These are phyloP conservation scores for Tolypocladium amazonense DNA, from an alignment of 2,329 filamentous ascomycete species.

Conservation along the genomic window DNA sequence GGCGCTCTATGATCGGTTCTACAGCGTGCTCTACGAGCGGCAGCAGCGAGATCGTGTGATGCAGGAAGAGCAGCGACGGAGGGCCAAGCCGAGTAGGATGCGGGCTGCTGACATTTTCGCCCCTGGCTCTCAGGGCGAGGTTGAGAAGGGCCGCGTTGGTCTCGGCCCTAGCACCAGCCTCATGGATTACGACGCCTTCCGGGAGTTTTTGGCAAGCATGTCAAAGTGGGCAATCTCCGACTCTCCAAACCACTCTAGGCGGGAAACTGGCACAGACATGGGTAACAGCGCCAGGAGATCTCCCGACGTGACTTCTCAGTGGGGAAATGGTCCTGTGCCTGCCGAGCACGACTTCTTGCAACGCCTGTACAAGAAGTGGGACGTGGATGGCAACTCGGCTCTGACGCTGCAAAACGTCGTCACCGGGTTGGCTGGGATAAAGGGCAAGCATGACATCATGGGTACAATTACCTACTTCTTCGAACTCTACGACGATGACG, in stretches of 20 bases:
- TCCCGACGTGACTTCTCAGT: conserved; percentile 35
- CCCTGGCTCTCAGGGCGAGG: conserved; percentile 32
- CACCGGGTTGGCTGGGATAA: conserved; percentile 79
- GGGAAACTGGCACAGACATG: conserved; percentile 35
- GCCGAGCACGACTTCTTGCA: conserved; percentile 93
- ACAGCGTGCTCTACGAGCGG: conserved; percentile 80
- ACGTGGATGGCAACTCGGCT: conserved; percentile 63
- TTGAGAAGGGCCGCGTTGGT: conserved; percentile 79
- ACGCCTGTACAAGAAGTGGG: conserved; percentile 81
- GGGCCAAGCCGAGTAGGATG: conserved; percentile 46
- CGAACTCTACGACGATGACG: conserved; percentile 88
- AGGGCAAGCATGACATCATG: conserved; percentile 94
- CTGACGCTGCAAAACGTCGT: conserved; percentile 88
- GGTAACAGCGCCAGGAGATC: conserved; percentile 43
- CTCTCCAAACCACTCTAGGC: conserved; percentile 52
- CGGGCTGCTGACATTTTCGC: conserved; percentile 26
- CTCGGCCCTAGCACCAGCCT: conserved; percentile 80
- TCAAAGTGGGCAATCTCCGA: conserved; percentile 91
- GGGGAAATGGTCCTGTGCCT: conserved; percentile 52
- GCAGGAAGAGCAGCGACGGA: conserved; percentile 62
- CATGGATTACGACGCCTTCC: conserved; percentile 96
- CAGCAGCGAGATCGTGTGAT: conserved; percentile 73
- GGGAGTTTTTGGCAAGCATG: conserved; percentile 84
- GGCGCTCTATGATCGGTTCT: conserved; percentile 89
- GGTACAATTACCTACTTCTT: conserved; percentile 97